Conservation (phyloP, 495 filamentous ascomycete species). For the Penicillium canescens region DNA sequence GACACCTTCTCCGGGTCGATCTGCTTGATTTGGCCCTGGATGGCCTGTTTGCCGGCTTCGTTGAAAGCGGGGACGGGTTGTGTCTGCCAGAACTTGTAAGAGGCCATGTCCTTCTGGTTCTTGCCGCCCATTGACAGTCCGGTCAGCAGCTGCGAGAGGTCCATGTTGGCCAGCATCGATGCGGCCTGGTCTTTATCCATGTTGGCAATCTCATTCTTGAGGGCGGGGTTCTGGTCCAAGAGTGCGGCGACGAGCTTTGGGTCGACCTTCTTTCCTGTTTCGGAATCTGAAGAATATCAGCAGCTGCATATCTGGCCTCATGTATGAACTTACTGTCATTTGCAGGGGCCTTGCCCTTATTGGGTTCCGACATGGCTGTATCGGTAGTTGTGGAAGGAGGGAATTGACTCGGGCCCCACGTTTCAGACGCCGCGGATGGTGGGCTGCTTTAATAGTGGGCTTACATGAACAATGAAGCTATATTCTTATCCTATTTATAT, state of each 20-base stretch:
- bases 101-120: conserved; percentile 92
- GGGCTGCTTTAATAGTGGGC: neutral
- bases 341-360: conserved; percentile 43
- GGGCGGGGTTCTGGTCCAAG: conserved; percentile 50
- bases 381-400: conserved; percentile 11
- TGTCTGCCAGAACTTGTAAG: conserved; percentile 97
- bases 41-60: conserved; percentile 39
- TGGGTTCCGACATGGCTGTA: conserved; percentile 39
- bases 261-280: conserved; percentile 39
- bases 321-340: conserved; percentile 4
- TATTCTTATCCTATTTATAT: too few species aligned
- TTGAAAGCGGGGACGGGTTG: conserved; percentile 90
- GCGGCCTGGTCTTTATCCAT: conserved; percentile 50
- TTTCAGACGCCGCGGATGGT: conserved; percentile 24
- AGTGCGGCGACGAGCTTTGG: conserved; percentile 44
- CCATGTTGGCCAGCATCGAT: conserved; percentile 70
- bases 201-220: conserved; percentile 46
- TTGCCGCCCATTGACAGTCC: conserved; percentile 74
- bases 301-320: neutral
- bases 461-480: too few species aligned
- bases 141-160: conserved; percentile 77
- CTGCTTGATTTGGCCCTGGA: conserved; percentile 64
- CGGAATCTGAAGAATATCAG: conserved; percentile 20
- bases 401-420: conserved; percentile 36
- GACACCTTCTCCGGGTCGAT: conserved; percentile 75